Evolutionary conservation across 108 stramenopile genomes (phyloP).

Genomic region (Fistulifera solaris): DNA sequence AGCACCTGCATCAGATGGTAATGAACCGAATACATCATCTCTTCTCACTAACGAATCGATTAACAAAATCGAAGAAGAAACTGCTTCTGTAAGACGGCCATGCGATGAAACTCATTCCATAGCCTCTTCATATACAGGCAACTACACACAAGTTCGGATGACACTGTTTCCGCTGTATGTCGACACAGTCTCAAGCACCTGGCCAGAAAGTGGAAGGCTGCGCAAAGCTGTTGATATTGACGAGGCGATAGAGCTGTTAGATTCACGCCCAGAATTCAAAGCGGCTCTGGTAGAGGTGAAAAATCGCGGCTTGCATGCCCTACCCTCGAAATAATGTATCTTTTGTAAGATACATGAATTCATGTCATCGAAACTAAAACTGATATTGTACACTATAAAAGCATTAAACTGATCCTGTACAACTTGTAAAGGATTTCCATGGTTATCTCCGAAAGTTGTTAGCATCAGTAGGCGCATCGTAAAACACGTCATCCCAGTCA

Average conservation of each 20-base stretch:
- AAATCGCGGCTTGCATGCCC: constrained; percentile 42
- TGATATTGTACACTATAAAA: too few relatives aligned
- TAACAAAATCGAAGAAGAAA: neutral
- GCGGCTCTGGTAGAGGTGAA: constrained; percentile 50
- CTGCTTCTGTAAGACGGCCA: neutral
- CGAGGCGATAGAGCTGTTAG: constrained; percentile 62
- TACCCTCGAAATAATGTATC: constrained; percentile 1
- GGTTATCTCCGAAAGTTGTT: too few relatives aligned
- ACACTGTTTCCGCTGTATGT: constrained; percentile 79
- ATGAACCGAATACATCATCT: neutral
- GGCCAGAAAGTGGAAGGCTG: constrained; percentile 80
- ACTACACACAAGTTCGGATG: constrained; percentile 51
- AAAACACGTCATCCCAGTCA: too few relatives aligned
- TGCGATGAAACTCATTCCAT: constrained; percentile 24
- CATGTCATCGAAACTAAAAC: too few relatives aligned
- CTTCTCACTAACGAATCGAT: constrained; percentile 3
- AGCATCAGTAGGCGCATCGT: too few relatives aligned
- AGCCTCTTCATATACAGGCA: constrained; percentile 25
- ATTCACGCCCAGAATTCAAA: constrained; percentile 52
- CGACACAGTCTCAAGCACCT: constrained; percentile 55
- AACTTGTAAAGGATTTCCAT: too few relatives aligned
- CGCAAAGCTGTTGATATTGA: constrained; percentile 72
- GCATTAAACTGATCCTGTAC: too few relatives aligned
- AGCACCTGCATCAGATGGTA: neutral
- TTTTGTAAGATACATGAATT: neutral